These are phyloP conservation scores for Penicillium waksmanii DNA, from an alignment of 495 filamentous ascomycete genomes.

Conservation along the genomic window DNA sequence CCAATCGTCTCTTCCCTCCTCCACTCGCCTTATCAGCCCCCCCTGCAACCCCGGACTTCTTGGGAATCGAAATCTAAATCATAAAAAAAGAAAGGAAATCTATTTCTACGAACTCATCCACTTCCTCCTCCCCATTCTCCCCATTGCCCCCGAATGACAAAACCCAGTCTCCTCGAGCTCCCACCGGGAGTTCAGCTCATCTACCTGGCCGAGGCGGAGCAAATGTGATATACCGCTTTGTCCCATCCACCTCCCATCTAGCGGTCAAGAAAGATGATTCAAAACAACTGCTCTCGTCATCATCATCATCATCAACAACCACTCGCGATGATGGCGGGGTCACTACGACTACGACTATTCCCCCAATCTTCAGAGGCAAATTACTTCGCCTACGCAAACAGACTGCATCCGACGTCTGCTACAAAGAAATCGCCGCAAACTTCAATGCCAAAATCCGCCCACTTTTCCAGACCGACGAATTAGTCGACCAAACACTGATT, in stretches of 20 bases:
- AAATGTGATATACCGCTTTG: constrained; percentile 69
- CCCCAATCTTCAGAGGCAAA: constrained; percentile 43
- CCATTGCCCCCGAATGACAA: constrained; percentile 40
- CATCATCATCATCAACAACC: constrained; percentile 2
- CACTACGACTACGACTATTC: constrained; percentile 21
- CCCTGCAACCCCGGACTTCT: constrained; percentile 1
- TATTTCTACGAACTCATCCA: not conserved
- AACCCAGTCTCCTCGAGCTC: constrained; percentile 43
- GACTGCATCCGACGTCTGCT: constrained; percentile 54
- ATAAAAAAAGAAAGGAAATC: not conserved
- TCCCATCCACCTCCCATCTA: constrained; percentile 25
- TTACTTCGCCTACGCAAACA: constrained; percentile 70
- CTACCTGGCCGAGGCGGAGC: constrained; percentile 69
- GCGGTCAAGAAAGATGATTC: constrained; percentile 18
- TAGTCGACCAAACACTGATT: constrained; percentile 64
- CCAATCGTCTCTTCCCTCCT: constrained; percentile 4
- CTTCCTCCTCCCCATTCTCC: not conserved
- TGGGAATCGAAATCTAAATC: not conserved
- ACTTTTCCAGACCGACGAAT: constrained; percentile 57
- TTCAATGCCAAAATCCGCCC: constrained; percentile 61
- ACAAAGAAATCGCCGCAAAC: constrained; percentile 58
- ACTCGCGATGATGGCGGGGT: constrained; percentile 13
- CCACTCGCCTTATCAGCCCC: constrained; percentile 1
- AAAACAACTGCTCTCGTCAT: constrained; percentile 1
- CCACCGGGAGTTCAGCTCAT: constrained; percentile 46